Percentiles rank a stretch among this genome's conserved stretches.
Conservation (phyloP, 805 yeast genomes). For the Starmera caribaea region DNA sequence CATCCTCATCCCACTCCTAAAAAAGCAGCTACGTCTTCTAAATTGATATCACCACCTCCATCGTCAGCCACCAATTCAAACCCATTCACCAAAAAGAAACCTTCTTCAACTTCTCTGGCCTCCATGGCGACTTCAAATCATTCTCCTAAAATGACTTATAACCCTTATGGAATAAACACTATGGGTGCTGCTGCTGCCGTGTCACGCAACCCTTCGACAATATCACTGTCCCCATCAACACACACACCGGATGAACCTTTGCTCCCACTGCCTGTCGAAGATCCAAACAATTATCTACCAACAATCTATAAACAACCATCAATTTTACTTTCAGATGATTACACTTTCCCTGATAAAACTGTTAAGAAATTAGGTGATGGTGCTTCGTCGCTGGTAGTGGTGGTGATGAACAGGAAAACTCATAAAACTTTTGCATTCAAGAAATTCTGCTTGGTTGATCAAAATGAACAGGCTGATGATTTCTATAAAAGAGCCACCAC, state of each 20-base stretch:
- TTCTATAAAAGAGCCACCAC: slow-evolving; percentile 56
- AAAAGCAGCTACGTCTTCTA: too few relatives aligned
- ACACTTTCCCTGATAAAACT: slow-evolving; percentile 32
- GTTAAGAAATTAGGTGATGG: slow-evolving; percentile 57
- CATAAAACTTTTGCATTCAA: slow-evolving; percentile 53
- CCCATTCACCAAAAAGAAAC: too few relatives aligned
- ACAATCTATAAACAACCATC: slow-evolving; percentile 37
- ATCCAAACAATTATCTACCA: slow-evolving; percentile 60
- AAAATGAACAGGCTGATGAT: slow-evolving; percentile 52
- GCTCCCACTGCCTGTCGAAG: slow-evolving; percentile 50
- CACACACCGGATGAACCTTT: slow-evolving; percentile 32
- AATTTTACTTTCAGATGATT: slow-evolving; percentile 44
- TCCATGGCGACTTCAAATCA: not conserved
- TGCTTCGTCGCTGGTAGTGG: slow-evolving; percentile 60
- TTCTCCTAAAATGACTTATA: slow-evolving; percentile 42
- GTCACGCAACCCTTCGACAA: slow-evolving; percentile 21
- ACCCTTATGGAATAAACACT: slow-evolving; percentile 49
- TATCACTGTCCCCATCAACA: slow-evolving; percentile 9
- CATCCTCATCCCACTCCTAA: too few relatives aligned
- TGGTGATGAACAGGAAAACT: slow-evolving; percentile 27
- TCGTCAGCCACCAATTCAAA: too few relatives aligned
- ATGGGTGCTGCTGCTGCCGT: too few relatives aligned
- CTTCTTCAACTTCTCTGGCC: too few relatives aligned
- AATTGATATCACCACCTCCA: too few relatives aligned
- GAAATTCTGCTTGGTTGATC: slow-evolving; percentile 44